Evolutionary conservation across 1,284 basidiomycete species (phyloP), one percentile per base, ranked within the genome.

Genomic region (Tylopilus sp.): DNA sequence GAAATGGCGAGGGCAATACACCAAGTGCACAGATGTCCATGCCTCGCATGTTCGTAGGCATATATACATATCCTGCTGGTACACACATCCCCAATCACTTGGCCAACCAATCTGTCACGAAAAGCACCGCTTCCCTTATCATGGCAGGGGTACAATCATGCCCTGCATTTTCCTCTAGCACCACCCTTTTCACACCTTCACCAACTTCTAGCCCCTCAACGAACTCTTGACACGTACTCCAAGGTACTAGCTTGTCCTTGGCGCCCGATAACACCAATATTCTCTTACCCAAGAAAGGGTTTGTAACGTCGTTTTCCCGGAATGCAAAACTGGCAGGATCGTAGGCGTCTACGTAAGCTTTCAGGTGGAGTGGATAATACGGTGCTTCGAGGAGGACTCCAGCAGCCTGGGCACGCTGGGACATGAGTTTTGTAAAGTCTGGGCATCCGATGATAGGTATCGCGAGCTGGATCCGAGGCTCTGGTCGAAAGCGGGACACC

Each of bases 391-490:
- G 70, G 0, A 72, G 56, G 8, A 88, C 55, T 1, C 68, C 68
- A 44, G 55, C 69, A 51, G 57, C 65, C 49, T 66, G 56, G 3
- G 89, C 87, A 21, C 89, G 81, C 15, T 74, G 71, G 12, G 72
- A 66, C 55, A 92, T 79, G 1, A 88, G 74, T 28, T 73, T 71
- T 25, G 76, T 63, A 58, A 82, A 89, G 68, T 92, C 85, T 0
- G 92, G 89, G 53, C 89, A 90, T 29, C 89, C 91, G 26, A 86
- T 81, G 60, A 87, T 82, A 0, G 90, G 85, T 25, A 93, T 82
- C 1, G 84, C 89, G 41, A 89, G 72, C 34, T 66, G 74, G 48
- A 94, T 70, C 21, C 86, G 74, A 9, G 84, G 77, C 53, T 93
- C 90, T 86, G 42, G 15, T n/a, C 12, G 39, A 34, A 25, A 13